phyloP scores from a whole-genome alignment of 257 asterid genomes.

The Scutellaria minor region DNA sequence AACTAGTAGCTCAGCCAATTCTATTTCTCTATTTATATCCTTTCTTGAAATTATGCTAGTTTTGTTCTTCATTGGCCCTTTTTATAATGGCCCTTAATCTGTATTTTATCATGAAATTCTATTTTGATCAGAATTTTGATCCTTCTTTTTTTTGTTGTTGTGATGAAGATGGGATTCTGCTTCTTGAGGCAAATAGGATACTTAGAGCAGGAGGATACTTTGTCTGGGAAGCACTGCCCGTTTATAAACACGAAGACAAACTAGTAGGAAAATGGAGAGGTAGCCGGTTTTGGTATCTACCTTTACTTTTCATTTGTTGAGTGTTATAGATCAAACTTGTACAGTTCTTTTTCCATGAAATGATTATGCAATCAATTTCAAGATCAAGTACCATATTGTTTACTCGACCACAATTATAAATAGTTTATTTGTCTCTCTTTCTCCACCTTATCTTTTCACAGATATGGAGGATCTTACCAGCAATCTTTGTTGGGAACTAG shows the following conservation, averaged over 20 bases:
- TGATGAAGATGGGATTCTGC: slow-evolving; percentile 62
- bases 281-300: slow-evolving; percentile 30
- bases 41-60: background rate
- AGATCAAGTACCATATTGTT: background rate
- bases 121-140: slow-evolving; percentile 3
- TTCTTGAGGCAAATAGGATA: slow-evolving; percentile 70
- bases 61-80: background rate
- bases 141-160: background rate
- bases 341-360: background rate
- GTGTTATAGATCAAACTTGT: background rate
- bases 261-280: slow-evolving; percentile 57
- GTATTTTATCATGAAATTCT: background rate
- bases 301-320: background rate
- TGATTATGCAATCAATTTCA: background rate
- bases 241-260: slow-evolving; percentile 34
- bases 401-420: background rate
- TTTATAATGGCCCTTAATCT: background rate
- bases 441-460: slow-evolving; percentile 32
- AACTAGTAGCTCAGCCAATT: background rate
- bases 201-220: slow-evolving; percentile 76
- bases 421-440: background rate
- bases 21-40: background rate
- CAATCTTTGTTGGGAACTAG: slow-evolving; percentile 65
- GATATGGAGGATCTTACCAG: slow-evolving; percentile 58
- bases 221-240: slow-evolving; percentile 48